Conservation (phyloP, 2,329 filamentous ascomycete species). For the Aspergillus spinulosporus region DNA sequence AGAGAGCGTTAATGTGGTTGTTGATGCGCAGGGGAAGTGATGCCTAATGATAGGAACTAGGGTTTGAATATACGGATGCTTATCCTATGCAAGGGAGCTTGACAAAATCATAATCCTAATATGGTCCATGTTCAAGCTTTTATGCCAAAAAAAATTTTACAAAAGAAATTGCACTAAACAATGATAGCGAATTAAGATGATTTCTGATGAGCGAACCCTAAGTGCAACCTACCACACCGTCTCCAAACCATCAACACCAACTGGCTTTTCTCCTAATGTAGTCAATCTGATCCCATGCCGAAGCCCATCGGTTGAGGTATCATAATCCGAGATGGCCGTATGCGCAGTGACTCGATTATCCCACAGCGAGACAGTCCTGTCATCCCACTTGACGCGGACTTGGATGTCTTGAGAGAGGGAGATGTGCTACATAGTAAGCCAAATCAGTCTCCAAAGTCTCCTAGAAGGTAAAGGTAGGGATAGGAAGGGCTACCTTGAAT, state of each 20-base stretch:
- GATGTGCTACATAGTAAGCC: slow-evolving; percentile 1
- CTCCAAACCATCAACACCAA: slow-evolving; percentile 12
- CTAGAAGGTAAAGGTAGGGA: not conserved
- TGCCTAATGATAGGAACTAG: not conserved
- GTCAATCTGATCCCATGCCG: slow-evolving; percentile 9
- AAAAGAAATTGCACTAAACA: too few relatives aligned
- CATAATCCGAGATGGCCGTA: slow-evolving; percentile 11
- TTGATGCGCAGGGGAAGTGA: slow-evolving; percentile 3
- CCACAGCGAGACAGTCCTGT: slow-evolving; percentile 14
- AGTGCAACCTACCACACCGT: slow-evolving; percentile 1
- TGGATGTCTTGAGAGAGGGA: slow-evolving; percentile 12
- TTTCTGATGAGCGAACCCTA: too few relatives aligned
- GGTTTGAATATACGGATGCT: too few relatives aligned
- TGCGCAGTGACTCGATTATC: slow-evolving; percentile 14
- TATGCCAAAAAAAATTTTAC: too few relatives aligned
- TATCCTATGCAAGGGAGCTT: too few relatives aligned
- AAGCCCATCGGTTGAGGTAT: slow-evolving; percentile 2
- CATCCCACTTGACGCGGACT: slow-evolving; percentile 16
- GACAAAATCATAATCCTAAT: too few relatives aligned
- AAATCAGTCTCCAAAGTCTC: too few relatives aligned
- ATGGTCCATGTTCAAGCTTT: too few relatives aligned
- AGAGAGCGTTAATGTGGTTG: not conserved
- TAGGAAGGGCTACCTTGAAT: not conserved
- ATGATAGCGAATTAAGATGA: too few relatives aligned
- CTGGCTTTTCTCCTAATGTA: slow-evolving; percentile 4